Percentiles rank a stretch among this genome's conserved stretches.
These are phyloP conservation scores for Plasmodium cynomolgi DNA, from an alignment of 169 alveolate genomes.

Conservation along the genomic window DNA sequence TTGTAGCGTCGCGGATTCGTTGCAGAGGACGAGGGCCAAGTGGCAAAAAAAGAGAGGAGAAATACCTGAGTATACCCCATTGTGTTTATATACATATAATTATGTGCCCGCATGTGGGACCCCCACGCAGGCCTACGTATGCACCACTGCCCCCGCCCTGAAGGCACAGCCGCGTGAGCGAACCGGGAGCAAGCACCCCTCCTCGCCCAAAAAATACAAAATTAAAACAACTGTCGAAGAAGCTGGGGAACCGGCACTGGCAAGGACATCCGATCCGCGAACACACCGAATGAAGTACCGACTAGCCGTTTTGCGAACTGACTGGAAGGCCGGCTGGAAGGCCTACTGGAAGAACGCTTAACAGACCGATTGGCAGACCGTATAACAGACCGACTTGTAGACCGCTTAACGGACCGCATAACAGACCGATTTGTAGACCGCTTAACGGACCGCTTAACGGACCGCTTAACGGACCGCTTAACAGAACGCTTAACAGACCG, in stretches of 20 bases:
- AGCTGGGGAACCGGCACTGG: not conserved
- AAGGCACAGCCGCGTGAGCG: not conserved
- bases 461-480: no score
- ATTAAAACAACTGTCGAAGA: not conserved
- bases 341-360: not conserved
- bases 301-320: not conserved
- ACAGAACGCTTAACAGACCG: no score
- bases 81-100: not conserved
- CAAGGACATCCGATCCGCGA: not conserved
- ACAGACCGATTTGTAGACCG: no score
- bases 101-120: not conserved
- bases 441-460: no score
- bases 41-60: not conserved
- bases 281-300: not conserved
- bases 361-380: no score
- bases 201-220: not conserved
- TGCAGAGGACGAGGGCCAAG: not conserved
- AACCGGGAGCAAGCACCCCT: not conserved
- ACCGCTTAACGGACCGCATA: no score
- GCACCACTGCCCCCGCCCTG: not conserved
- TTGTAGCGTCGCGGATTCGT: not conserved
- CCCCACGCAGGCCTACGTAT: not conserved
- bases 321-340: not conserved
- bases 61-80: not conserved
- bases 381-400: no score